Evolutionary conservation across 2,329 filamentous ascomycete genomes (phyloP).

Genomic region (Xylaria sp.): DNA sequence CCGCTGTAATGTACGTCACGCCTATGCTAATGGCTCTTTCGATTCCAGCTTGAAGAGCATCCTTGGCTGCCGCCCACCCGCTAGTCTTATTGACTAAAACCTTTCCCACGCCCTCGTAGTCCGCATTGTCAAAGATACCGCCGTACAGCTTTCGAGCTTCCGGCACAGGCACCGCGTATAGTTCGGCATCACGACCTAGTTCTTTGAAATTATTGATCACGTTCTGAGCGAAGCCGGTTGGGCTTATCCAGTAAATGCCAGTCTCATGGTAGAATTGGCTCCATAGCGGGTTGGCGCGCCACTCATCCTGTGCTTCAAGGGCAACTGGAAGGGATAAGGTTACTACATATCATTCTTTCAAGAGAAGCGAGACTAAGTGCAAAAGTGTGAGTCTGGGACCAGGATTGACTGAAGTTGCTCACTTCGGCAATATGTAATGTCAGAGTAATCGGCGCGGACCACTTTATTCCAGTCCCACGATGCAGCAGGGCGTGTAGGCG

Average conservation of each 20-base stretch:
- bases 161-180: slow-evolving; percentile 58
- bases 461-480: slow-evolving; percentile 82
- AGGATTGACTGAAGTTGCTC: slow-evolving; percentile 17
- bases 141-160: slow-evolving; percentile 61
- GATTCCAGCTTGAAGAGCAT: slow-evolving; percentile 61
- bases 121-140: slow-evolving; percentile 63
- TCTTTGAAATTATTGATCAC: slow-evolving; percentile 49
- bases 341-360: slow-evolving; percentile 2
- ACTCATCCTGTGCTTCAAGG: slow-evolving; percentile 72
- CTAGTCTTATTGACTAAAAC: slow-evolving; percentile 65
- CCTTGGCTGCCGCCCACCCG: slow-evolving; percentile 67
- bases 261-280: slow-evolving; percentile 60
- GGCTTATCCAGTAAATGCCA: slow-evolving; percentile 59
- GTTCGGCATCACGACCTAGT: slow-evolving; percentile 47
- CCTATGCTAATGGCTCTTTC: slow-evolving; percentile 59
- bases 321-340: slow-evolving; percentile 55
- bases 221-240: slow-evolving; percentile 47
- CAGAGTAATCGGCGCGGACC: slow-evolving; percentile 75
- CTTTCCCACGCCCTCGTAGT: slow-evolving; percentile 63
- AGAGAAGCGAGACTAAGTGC: background rate
- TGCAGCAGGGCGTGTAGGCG: slow-evolving; percentile 62
- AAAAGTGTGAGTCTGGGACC: background rate
- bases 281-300: slow-evolving; percentile 57
- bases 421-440: slow-evolving; percentile 68
- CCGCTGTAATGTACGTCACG: slow-evolving; percentile 62